Percentiles rank a stretch among this genome's conserved stretches.
Conservation (phyloP, 176 grass and related monocot species). For the Oryza punctata region DNA sequence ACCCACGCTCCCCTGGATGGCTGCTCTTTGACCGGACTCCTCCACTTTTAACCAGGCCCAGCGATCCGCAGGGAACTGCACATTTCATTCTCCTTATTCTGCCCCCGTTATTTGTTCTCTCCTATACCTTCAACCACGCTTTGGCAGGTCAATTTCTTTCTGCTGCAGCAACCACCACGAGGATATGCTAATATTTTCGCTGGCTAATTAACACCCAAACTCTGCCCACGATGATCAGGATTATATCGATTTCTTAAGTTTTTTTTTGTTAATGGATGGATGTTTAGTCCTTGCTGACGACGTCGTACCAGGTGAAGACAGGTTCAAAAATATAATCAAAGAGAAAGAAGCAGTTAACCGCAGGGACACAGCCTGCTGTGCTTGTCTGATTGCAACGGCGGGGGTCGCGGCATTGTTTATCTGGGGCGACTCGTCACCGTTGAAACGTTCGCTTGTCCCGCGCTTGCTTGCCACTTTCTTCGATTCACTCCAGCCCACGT, state of each 20-base stretch:
- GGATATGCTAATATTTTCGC: not conserved
- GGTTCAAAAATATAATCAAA: no score
- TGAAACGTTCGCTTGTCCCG: not conserved
- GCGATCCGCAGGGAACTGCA: no score
- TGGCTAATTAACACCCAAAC: not conserved
- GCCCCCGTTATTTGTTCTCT: no score
- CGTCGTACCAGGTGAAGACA: no score
- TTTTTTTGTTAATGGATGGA: not conserved
- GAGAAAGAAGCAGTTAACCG: no score
- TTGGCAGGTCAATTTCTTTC: no score
- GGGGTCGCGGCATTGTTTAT: not conserved
- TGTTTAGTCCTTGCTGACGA: no score
- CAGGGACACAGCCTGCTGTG: not conserved
- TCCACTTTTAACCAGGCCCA: no score
- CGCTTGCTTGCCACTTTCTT: not conserved
- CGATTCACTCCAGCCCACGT: constrained; percentile 2
- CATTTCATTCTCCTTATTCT: no score
- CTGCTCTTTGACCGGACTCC: no score
- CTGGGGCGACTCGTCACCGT: not conserved
- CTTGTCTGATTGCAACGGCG: no score
- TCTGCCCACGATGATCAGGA: not conserved
- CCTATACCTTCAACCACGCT: no score
- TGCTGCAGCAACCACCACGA: not conserved
- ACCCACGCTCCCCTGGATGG: not conserved
- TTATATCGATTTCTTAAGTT: not conserved